phyloP scores from a whole-genome alignment of 2,329 filamentous ascomycete species.

The Escovopsis sp. region DNA sequence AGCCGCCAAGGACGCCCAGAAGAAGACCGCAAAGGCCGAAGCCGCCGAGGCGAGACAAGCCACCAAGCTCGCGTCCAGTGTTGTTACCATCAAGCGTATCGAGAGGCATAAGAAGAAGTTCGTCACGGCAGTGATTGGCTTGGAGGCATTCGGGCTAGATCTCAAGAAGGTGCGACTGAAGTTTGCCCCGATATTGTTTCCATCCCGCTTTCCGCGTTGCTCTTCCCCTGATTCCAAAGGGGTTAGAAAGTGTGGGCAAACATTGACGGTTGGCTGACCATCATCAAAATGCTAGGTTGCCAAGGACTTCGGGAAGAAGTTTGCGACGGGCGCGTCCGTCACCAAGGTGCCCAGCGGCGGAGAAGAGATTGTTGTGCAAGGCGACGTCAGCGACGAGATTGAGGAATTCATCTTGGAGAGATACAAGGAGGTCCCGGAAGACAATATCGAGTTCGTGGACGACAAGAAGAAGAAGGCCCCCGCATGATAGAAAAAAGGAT shows the following conservation, averaged over 20 bases:
- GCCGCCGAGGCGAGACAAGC: constrained; percentile 70
- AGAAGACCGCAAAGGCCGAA: constrained; percentile 91
- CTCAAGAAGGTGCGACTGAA: constrained; percentile 56
- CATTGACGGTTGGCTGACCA: too few relatives aligned
- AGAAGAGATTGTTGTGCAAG: constrained; percentile 96
- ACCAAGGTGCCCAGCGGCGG: constrained; percentile 75
- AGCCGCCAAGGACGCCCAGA: constrained; percentile 87
- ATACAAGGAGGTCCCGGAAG: constrained; percentile 80
- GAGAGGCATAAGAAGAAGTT: constrained; percentile 97
- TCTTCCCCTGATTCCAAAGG: too few relatives aligned
- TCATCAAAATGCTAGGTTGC: constrained; percentile 36
- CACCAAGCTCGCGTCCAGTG: constrained; percentile 66
- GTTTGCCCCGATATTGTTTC: neutral
- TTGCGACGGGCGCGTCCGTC: constrained; percentile 84
- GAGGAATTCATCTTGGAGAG: constrained; percentile 80
- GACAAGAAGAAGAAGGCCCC: constrained; percentile 76
- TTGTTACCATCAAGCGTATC: constrained; percentile 86
- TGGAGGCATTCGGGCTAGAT: constrained; percentile 82
- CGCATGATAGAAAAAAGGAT: constrained; percentile 3
- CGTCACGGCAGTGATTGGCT: constrained; percentile 78
- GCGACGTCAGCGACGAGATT: constrained; percentile 89
- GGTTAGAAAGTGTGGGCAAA: too few relatives aligned
- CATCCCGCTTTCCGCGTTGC: neutral
- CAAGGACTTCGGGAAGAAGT: constrained; percentile 97
- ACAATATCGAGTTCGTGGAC: constrained; percentile 88